Evolutionary conservation across 305 asterid species (phyloP).

Genomic region (Andrographis paniculata): DNA sequence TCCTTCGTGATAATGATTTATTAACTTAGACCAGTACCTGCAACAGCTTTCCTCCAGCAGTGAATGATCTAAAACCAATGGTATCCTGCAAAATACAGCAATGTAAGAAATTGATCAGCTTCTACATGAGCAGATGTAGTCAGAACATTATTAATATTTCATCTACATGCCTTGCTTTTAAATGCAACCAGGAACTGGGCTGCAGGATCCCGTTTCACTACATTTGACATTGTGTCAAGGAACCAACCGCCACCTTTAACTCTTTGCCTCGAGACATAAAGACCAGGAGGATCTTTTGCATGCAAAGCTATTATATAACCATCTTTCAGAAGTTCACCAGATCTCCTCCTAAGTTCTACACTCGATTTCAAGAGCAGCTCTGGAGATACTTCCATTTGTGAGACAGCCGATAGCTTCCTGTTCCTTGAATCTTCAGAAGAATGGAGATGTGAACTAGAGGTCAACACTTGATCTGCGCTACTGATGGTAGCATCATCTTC

Average conservation of each 20-base stretch:
- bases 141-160: slow-evolving; percentile 7
- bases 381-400: slow-evolving; percentile 44
- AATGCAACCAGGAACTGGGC: slow-evolving; percentile 90
- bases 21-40: slow-evolving; percentile 45
- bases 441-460: slow-evolving; percentile 85
- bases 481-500: slow-evolving; percentile 91
- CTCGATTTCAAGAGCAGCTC: slow-evolving; percentile 45
- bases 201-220: slow-evolving; percentile 94
- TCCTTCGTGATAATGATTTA: neutral
- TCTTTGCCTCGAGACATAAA: slow-evolving; percentile 91
- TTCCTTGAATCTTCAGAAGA: slow-evolving; percentile 80
- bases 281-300: slow-evolving; percentile 61
- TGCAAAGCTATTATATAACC: slow-evolving; percentile 78
- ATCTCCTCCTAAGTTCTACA: slow-evolving; percentile 38
- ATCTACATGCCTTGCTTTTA: slow-evolving; percentile 68
- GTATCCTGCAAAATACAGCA: slow-evolving; percentile 55
- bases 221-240: slow-evolving; percentile 75
- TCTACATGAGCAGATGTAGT: neutral
- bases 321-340: slow-evolving; percentile 75
- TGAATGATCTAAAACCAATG: slow-evolving; percentile 90
- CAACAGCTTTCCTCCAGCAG: slow-evolving; percentile 96
- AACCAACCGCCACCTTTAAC: slow-evolving; percentile 99
- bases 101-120: slow-evolving; percentile 16
- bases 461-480: slow-evolving; percentile 83
- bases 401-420: slow-evolving; percentile 59